Percentiles rank a stretch among this genome's conserved stretches.
Evolutionary conservation across 768 basidiomycete species (phyloP).

Genomic region (Rhodocollybia butyracea): DNA sequence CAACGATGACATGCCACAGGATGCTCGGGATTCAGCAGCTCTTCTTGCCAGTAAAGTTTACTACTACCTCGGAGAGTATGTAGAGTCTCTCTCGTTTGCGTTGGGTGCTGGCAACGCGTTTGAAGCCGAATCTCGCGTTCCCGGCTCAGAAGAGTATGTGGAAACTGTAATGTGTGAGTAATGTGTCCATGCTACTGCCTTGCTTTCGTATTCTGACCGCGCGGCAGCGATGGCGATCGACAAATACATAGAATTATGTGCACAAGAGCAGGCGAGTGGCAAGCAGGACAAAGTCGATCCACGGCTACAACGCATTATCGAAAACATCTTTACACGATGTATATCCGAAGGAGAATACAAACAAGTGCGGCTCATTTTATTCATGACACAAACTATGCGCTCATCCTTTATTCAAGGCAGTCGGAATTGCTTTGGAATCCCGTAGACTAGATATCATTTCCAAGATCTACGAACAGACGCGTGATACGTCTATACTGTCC

Average conservation of each 20-base stretch:
- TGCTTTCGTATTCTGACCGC: not conserved
- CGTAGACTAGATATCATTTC: constrained; percentile 84
- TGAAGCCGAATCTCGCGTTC: constrained; percentile 61
- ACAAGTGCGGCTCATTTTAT: constrained; percentile 51
- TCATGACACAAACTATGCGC: not conserved
- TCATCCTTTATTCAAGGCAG: constrained; percentile 52
- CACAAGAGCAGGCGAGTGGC: constrained; percentile 45
- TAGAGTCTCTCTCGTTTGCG: constrained; percentile 94
- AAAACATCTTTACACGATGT: constrained; percentile 84
- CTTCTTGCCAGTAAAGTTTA: constrained; percentile 97
- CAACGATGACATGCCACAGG: constrained; percentile 66
- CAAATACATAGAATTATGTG: constrained; percentile 75
- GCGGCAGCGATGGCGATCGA: constrained; percentile 90
- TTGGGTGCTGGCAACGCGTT: constrained; percentile 88
- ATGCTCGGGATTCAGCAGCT: constrained; percentile 80
- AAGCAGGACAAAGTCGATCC: constrained; percentile 69
- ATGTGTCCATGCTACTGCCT: not conserved
- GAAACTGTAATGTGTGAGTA: constrained; percentile 92
- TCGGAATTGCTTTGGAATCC: constrained; percentile 93
- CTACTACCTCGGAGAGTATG: constrained; percentile 93
- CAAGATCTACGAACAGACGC: constrained; percentile 66
- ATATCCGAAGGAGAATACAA: constrained; percentile 88
- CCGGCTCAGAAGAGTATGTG: constrained; percentile 79
- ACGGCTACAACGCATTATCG: constrained; percentile 79
- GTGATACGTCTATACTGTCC: constrained; percentile 75